Base-by-base conservation (phyloP, 192 early-diverging fungal genomes). In the Chytriomyces confervae region DNA sequence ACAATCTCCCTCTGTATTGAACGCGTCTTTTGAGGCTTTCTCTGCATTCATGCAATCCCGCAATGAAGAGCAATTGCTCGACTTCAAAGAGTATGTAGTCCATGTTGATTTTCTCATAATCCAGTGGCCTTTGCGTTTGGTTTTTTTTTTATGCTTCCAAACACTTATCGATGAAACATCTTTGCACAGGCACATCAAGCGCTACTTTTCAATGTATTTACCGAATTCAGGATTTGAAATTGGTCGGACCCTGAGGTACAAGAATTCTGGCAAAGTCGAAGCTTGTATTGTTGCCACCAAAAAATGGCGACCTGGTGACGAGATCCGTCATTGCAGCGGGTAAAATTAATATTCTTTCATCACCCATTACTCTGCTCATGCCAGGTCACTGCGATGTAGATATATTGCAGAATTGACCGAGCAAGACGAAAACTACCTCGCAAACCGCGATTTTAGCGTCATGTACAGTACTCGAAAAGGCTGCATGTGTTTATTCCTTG, bases 151-250 rank as follows among this genome's bases (percentile, higher is more conserved):
- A 36, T 36, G 36, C 36, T 36, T 36, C 36, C 36, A 36, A 36
- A 36, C 36, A 36, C 36, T 36, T 0, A 36, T 36, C 36, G 36
- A 36, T 36, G 36, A 57, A 57, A 57, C 53, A 57, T 57, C 20
- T 57, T 5, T 57, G 53, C 24, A 43, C 62, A 84, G 86, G 45
- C 91, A 92, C 62, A 82, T 83, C 0, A 78, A 74, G 16, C 84
- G 88, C 51, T 93, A 93, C 73, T 72, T 93, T 36, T 77, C 79
- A 6, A 93, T 91, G 89, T 92, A 93, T 66, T 70, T 85, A 29
- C 87, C 87, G 0, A 73, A 64, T 16, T 88, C 91, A 5, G 92
- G 92, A 7, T 93, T 82, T 68, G 92, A 93, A 82, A 86, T 93
- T 20, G 81, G 75, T 1, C 80, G 84, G 27, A 91, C 92, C 2